Evolutionary conservation across 768 basidiomycete genomes (phyloP), one percentile per base, ranked within the genome.

Genomic region (Russula dissimulans): DNA sequence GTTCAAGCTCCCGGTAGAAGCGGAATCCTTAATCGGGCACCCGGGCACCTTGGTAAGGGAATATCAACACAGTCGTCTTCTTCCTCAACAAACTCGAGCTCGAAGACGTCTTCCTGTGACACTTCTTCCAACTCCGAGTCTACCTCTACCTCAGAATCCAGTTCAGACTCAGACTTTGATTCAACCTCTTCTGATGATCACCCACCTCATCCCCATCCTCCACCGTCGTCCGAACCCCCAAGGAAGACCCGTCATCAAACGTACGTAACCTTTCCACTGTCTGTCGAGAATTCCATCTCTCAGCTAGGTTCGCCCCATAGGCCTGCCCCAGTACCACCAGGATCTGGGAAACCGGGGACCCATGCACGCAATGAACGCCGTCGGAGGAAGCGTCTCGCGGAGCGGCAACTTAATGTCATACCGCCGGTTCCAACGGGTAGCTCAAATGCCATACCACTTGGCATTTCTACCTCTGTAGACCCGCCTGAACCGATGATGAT

Each of bases 281-380:
- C 31, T 12, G 12, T 38, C 12, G 18, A n/a, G 14, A 9, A 10
- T 41, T 15, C 22, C 18, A n/a, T 26, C 32, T 34, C 4, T 65
- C 15, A 54, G 3, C 61, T 51, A 11, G 18, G n/a, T 43, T 47
- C 43, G 42, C 57, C 3, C 59, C 61, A n/a, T 31, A 63, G 51
- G 22, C 52, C 54, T 18, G 18, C 29, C 41, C 66, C 32, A 53
- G 77, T 85, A 9, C 83, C 85, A 1, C 85, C 85, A 0, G 85
- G 85, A 3, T 70, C 73, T 26, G 85, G 85, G 14, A 86, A 83
- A 69, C 69, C 78, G 0, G 69, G 78, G 2, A 87, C 85, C 2
- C 81, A 78, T 15, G 72, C 73, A 26, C 78, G 85, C 5, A 86
- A 87, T 67, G 66, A 77, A n/a, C 80, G 85, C 38, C 75, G 84